Conservation (phyloP, 257 asterid genomes). For the Orobanche coerulescens region DNA sequence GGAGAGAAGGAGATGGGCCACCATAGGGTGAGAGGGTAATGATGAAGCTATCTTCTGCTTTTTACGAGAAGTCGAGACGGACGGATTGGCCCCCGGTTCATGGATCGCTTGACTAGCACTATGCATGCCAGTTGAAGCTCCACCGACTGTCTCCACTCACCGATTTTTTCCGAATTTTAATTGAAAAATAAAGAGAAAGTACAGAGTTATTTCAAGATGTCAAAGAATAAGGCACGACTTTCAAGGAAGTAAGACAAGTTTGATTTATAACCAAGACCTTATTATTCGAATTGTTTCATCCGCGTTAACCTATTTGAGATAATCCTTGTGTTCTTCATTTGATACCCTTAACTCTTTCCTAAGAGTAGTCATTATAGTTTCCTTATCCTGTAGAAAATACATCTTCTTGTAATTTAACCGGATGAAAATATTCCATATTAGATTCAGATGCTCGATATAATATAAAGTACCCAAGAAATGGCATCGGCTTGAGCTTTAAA, state of each 20-base stretch:
- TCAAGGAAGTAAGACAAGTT: constrained; percentile 10
- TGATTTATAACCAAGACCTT: constrained; percentile 33
- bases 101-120: constrained; percentile 43
- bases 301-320: constrained; percentile 53
- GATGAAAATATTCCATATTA: constrained; percentile 18
- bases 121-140: constrained; percentile 43
- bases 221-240: constrained; percentile 5
- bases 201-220: constrained; percentile 13
- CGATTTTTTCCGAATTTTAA: constrained; percentile 21
- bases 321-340: constrained; percentile 1
- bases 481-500: constrained; percentile 88
- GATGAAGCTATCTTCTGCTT: constrained; percentile 25
- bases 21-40: constrained; percentile 47
- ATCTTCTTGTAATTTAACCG: constrained; percentile 30
- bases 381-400: constrained; percentile 38
- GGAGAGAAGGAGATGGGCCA: constrained; percentile 51
- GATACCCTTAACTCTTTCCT: background rate
- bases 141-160: constrained; percentile 68
- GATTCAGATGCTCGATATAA: no score
- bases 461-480: constrained; percentile 63
- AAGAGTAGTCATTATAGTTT: background rate
- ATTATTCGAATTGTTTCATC: constrained; percentile 67
- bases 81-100: constrained; percentile 52
- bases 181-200: constrained; percentile 12
- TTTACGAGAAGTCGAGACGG: constrained; percentile 40